A percentile compares a stretch with the other conserved stretches of the same genome.
Conservation (phyloP, 2,329 filamentous ascomycete species). For the Alternaria incomplexa region DNA sequence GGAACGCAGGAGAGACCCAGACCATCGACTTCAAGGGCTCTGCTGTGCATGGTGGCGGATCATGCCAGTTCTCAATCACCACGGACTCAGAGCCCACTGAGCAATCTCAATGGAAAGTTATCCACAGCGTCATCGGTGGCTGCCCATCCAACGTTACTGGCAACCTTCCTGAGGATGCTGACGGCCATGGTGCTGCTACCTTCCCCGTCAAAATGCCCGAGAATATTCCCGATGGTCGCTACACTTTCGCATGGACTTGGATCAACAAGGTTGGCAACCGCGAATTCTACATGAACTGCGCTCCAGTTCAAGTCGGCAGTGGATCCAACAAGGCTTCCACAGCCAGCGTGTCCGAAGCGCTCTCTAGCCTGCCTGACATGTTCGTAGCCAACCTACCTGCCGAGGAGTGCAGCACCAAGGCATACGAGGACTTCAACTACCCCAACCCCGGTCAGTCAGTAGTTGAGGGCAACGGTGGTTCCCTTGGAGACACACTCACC, state of each 20-base stretch:
- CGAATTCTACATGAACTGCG: conserved; percentile 99
- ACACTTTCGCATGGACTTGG: conserved; percentile 91
- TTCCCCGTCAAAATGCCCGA: conserved; percentile 77
- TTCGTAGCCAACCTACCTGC: conserved; percentile 72
- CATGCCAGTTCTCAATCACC: conserved; percentile 87
- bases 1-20: conserved; percentile 59
- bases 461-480: conserved; percentile 39
- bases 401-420: conserved; percentile 64
- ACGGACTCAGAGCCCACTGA: conserved; percentile 71
- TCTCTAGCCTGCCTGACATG: conserved; percentile 72
- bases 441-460: conserved; percentile 71
- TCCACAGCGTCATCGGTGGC: conserved; percentile 85
- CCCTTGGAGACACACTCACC: conserved; percentile 36
- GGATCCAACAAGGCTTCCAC: conserved; percentile 44
- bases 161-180: neutral
- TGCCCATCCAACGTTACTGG: conserved; percentile 67
- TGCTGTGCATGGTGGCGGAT: conserved; percentile 88
- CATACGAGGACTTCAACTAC: conserved; percentile 69
- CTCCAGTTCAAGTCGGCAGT: conserved; percentile 69
- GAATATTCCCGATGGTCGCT: conserved; percentile 73
- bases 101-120: conserved; percentile 79
- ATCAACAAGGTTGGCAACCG: conserved; percentile 91
- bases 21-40: conserved; percentile 40
- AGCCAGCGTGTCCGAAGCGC: conserved; percentile 37
- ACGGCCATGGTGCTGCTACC: conserved; percentile 61